These are phyloP conservation scores for Penicillium janthinellum DNA, from an alignment of 2,329 filamentous ascomycete genomes.

Conservation along the genomic window DNA sequence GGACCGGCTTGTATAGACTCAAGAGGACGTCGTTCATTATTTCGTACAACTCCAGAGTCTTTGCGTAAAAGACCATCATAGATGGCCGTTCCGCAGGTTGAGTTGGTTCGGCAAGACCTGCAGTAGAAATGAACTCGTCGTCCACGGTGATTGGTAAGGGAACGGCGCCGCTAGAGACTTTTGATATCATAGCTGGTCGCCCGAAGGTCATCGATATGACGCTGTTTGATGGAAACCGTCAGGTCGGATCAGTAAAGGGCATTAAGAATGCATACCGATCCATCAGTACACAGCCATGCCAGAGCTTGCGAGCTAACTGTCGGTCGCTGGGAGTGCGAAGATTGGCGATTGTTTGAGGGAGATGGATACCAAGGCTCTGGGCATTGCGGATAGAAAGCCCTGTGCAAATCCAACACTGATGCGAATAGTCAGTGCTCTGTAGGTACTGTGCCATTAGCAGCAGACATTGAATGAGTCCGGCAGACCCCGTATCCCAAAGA, in stretches of 20 bases:
- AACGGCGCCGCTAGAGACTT: conserved; percentile 28
- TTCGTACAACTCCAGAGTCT: conserved; percentile 38
- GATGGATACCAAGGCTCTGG: conserved; percentile 51
- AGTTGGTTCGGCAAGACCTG: conserved; percentile 13
- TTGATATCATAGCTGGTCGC: conserved; percentile 40
- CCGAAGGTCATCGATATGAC: conserved; percentile 44
- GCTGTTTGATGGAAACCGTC: conserved; percentile 16
- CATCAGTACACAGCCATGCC: conserved; percentile 43
- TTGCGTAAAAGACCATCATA: conserved; percentile 36
- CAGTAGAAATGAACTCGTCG: conserved; percentile 33
- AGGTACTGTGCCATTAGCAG: conserved; percentile 53
- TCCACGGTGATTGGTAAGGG: conserved; percentile 35
- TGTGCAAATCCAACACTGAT: conserved; percentile 55
- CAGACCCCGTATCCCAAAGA: conserved; percentile 47
- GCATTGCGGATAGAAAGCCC: conserved; percentile 52
- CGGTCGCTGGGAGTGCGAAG: conserved; percentile 30
- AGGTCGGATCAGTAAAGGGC: not conserved
- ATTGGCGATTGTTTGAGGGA: conserved; percentile 41
- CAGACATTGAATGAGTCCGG: conserved; percentile 51
- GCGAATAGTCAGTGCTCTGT: conserved; percentile 51
- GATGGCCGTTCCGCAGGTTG: conserved; percentile 31
- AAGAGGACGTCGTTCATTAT: conserved; percentile 40
- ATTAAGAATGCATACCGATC: conserved; percentile 29
- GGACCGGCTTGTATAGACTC: conserved; percentile 31
- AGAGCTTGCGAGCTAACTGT: conserved; percentile 36